Conservation (phyloP, 1,139 yeast genomes). For the Suhomyces bolitotheri region DNA sequence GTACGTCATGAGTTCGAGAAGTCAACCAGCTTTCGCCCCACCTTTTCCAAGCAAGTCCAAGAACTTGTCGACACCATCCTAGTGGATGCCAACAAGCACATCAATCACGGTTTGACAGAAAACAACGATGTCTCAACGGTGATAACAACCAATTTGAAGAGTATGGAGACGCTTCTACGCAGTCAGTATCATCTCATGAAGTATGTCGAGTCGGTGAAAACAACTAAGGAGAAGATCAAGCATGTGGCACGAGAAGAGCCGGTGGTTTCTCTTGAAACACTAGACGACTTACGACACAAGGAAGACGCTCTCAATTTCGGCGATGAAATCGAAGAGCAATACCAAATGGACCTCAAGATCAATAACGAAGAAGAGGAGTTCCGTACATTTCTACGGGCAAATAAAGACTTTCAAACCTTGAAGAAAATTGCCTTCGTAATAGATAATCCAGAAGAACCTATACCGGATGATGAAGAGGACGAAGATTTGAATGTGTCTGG, state of each 20-base stretch:
- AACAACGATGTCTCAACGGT: slow-evolving; percentile 6
- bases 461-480: slow-evolving; percentile 44
- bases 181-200: slow-evolving; percentile 3
- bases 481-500: slow-evolving; percentile 66
- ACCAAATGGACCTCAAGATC: slow-evolving; percentile 5
- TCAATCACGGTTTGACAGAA: slow-evolving; percentile 14
- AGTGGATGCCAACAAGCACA: slow-evolving; percentile 10
- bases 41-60: slow-evolving; percentile 11
- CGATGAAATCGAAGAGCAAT: slow-evolving; percentile 13
- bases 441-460: slow-evolving; percentile 42
- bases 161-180: slow-evolving; percentile 5
- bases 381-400: slow-evolving; percentile 3
- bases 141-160: slow-evolving; percentile 3
- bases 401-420: slow-evolving; percentile 24
- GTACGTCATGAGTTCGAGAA: slow-evolving; percentile 14
- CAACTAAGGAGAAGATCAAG: slow-evolving; percentile 12
- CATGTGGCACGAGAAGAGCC: slow-evolving; percentile 11
- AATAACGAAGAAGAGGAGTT: slow-evolving; percentile 7
- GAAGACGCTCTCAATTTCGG: slow-evolving; percentile 15
- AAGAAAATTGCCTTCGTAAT: slow-evolving; percentile 31
- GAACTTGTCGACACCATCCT: slow-evolving; percentile 11
- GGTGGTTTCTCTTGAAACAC: slow-evolving; percentile 13
- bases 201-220: slow-evolving; percentile 11
- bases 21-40: slow-evolving; percentile 9
- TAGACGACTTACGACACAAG: slow-evolving; percentile 10